Percentiles rank a stretch among this genome's conserved stretches.
These are phyloP conservation scores for Podosphaera leucotricha DNA, from an alignment of 2,329 filamentous ascomycete species.

Conservation along the genomic window DNA sequence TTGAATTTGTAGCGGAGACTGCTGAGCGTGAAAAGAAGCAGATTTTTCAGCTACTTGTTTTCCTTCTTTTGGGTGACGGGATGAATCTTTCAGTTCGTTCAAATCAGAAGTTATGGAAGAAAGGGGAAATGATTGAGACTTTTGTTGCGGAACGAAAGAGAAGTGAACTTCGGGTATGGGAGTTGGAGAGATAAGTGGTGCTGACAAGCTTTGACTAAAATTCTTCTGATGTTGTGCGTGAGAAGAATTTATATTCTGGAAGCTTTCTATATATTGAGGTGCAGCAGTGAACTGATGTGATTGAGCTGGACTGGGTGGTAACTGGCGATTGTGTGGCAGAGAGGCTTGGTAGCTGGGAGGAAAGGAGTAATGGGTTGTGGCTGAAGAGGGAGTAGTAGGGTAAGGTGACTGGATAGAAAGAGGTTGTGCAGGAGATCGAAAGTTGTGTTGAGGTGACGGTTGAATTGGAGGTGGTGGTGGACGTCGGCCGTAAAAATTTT, in stretches of 20 bases:
- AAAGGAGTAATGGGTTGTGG: slow-evolving; percentile 14
- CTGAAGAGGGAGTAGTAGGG: slow-evolving; percentile 13
- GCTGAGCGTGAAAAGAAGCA: slow-evolving; percentile 11
- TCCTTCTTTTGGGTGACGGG: slow-evolving; percentile 26
- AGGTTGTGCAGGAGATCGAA: slow-evolving; percentile 21
- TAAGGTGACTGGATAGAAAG: slow-evolving; percentile 16
- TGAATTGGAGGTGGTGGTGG: slow-evolving; percentile 21
- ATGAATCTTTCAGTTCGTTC: slow-evolving; percentile 29
- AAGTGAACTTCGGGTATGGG: slow-evolving; percentile 14
- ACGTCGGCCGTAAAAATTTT: slow-evolving; percentile 13
- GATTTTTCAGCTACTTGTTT: slow-evolving; percentile 19
- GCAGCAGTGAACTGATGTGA: slow-evolving; percentile 13
- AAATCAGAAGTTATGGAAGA: slow-evolving; percentile 39
- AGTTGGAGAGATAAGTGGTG: slow-evolving; percentile 16
- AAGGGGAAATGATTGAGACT: slow-evolving; percentile 35
- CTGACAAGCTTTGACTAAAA: slow-evolving; percentile 11
- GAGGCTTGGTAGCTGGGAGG: slow-evolving; percentile 11
- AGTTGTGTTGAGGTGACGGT: slow-evolving; percentile 17
- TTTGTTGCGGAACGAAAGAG: slow-evolving; percentile 19
- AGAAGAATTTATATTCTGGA: slow-evolving; percentile 9
- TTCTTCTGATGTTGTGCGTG: slow-evolving; percentile 13
- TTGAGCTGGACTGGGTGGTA: slow-evolving; percentile 15
- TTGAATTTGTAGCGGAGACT: slow-evolving; percentile 11
- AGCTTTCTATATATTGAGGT: slow-evolving; percentile 13
- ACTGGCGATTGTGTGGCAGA: background rate